Evolutionary conservation across 805 yeast species (phyloP).

Genomic region (Wickerhamiella shivajii): DNA sequence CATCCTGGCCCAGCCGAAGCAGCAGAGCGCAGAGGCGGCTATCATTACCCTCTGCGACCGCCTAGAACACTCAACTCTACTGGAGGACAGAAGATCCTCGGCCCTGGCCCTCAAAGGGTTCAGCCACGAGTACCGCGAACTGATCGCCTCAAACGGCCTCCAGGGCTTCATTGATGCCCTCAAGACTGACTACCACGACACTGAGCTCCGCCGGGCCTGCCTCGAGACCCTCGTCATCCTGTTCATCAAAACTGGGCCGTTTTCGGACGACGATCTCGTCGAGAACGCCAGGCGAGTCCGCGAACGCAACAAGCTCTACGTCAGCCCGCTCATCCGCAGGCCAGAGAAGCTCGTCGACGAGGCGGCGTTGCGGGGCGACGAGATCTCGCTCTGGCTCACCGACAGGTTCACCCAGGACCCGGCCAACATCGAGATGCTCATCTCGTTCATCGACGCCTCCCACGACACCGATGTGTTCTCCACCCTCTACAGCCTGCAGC

Average conservation of each 20-base stretch:
- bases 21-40: conserved; percentile 59
- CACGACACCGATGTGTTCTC: conserved; percentile 53
- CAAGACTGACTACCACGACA: conserved; percentile 50
- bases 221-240: conserved; percentile 74
- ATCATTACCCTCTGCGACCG: conserved; percentile 83
- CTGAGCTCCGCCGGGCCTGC: conserved; percentile 59
- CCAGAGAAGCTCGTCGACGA: conserved; percentile 29
- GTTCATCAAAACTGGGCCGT: conserved; percentile 47
- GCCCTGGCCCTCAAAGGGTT: conserved; percentile 79
- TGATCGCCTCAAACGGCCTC: conserved; percentile 76
- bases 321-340: conserved; percentile 17
- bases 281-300: conserved; percentile 49
- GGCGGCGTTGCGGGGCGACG: conserved; percentile 42
- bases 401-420: conserved; percentile 68
- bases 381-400: conserved; percentile 86
- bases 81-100: conserved; percentile 83
- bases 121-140: conserved; percentile 76
- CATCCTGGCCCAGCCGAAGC: conserved; percentile 33
- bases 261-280: conserved; percentile 50
- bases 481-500: conserved; percentile 65
- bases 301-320: conserved; percentile 18
- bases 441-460: conserved; percentile 38
- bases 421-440: conserved; percentile 32
- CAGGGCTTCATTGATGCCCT: conserved; percentile 57
- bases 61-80: conserved; percentile 60